Percentiles rank a stretch among this genome's conserved stretches.
These are phyloP conservation scores for Paulownia fortunei DNA, from an alignment of 257 asterid genomes.

Conservation along the genomic window DNA sequence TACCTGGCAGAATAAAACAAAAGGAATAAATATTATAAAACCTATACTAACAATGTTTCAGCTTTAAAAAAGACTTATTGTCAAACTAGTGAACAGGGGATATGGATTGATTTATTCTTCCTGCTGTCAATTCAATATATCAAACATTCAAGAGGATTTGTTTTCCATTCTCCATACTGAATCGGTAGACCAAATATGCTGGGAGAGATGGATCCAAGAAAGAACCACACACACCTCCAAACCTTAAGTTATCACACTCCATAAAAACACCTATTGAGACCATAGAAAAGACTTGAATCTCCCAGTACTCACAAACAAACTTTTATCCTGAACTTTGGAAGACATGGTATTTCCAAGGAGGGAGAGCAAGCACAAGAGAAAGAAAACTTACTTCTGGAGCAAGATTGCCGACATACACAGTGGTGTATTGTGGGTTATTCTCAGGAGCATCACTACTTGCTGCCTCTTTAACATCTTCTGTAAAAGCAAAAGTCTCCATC, in stretches of 20 bases:
- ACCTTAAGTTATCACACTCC: not conserved
- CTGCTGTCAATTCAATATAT: constrained; percentile 6
- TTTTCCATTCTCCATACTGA: not conserved
- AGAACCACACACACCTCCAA: not conserved
- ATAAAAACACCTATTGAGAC: not conserved
- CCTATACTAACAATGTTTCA: not conserved
- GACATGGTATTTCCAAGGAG: constrained; percentile 14
- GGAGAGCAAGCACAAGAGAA: constrained; percentile 19
- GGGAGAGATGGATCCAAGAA: not conserved
- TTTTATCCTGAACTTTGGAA: not conserved
- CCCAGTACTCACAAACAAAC: not conserved
- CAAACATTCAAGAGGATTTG: not conserved
- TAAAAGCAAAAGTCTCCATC: constrained; percentile 37
- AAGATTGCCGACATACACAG: constrained; percentile 86
- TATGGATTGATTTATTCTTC: not conserved
- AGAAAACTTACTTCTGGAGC: constrained; percentile 67
- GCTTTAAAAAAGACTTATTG: not conserved
- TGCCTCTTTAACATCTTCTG: constrained; percentile 80
- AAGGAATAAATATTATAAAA: not conserved
- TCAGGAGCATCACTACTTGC: constrained; percentile 77
- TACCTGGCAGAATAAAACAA: constrained; percentile 54
- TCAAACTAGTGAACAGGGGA: not conserved
- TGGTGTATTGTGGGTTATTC: constrained; percentile 79
- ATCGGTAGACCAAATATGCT: not conserved
- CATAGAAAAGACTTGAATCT: not conserved